Base-by-base conservation (phyloP, 2,329 filamentous ascomycete genomes). In the Calonectria crousiana region DNA sequence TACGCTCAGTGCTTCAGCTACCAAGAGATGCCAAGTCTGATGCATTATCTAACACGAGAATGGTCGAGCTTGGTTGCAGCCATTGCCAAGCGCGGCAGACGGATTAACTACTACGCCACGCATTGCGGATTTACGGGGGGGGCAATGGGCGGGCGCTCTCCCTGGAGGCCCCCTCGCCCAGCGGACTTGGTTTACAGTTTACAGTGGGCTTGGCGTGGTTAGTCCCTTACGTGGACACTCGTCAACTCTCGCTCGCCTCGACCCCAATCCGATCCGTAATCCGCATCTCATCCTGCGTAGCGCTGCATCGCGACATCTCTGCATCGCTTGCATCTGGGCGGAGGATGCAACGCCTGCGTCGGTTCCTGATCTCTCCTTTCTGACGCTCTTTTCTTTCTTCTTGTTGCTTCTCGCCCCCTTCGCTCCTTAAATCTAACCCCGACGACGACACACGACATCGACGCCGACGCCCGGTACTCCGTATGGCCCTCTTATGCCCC, bases 181-280 rank as follows among this genome's bases (percentile, higher is more conserved):
- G 41, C 62, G 65, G 49, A 23, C 56, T 62, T 51, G 23, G 62
- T 68, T 67, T 49, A 69, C 67, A 65, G 23, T 47, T 66, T 67
- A 70, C 53, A 73, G 71, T 67, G 67, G 71, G 71, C 58, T 69
- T 58, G 65, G 34, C 65, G 32, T 47, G 41, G 47, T 53, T 44
- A 74, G 74, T 80, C 75, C 77, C 75, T 80, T 80, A 80, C 79
- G 79, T 80, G 79, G 79, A 80, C 79, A 80, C 74, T 80, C 68
- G 32, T 56, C 23, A 44, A 65, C 52, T 18, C 49, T 52, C 69
- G 36, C 75, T 76, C 72, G 74, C 78, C 76, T 74, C 72, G 62
- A 73, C 67, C 74, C 60, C 67, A 71, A 38, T 36, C 73, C 74
- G 70, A 72, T 74, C 79, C 75, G 76, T 71, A 74, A 36, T 66